Evolutionary conservation across 2,329 filamentous ascomycete species (phyloP).

Genomic region (Pseudocercospora vitis): DNA sequence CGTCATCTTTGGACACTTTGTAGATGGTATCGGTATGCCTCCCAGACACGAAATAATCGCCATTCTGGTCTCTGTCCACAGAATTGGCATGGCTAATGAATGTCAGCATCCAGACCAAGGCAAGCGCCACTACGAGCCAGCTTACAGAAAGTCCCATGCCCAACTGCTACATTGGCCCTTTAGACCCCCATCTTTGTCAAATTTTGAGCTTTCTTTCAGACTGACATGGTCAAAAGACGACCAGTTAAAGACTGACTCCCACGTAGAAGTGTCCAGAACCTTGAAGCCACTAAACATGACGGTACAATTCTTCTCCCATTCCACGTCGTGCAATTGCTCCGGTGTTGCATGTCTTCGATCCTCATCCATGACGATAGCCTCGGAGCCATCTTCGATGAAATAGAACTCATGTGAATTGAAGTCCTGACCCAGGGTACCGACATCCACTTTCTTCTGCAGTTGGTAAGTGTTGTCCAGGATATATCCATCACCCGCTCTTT

Average conservation of each 20-base stretch:
- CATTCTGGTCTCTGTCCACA: conserved; percentile 48
- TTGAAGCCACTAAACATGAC: conserved; percentile 37
- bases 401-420: conserved; percentile 25
- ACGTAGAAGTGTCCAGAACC: conserved; percentile 38
- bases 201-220: conserved; percentile 21
- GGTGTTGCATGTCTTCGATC: conserved; percentile 11
- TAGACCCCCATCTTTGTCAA: conserved; percentile 13
- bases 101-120: not conserved
- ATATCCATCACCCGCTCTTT: conserved; percentile 12
- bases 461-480: conserved; percentile 19
- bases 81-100: conserved; percentile 34
- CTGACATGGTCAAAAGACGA: conserved; percentile 28
- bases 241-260: conserved; percentile 39
- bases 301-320: conserved; percentile 16
- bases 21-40: conserved; percentile 52
- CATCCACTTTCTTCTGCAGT: conserved; percentile 16
- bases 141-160: conserved; percentile 22
- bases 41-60: conserved; percentile 55
- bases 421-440: conserved; percentile 19
- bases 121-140: not conserved
- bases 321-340: conserved; percentile 13
- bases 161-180: conserved; percentile 14
- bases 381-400: conserved; percentile 20
- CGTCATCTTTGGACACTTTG: conserved; percentile 49
- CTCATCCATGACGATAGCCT: conserved; percentile 19